Evolutionary conservation across 805 yeast species (phyloP).

Genomic region (Kurtzmaniella fragi): DNA sequence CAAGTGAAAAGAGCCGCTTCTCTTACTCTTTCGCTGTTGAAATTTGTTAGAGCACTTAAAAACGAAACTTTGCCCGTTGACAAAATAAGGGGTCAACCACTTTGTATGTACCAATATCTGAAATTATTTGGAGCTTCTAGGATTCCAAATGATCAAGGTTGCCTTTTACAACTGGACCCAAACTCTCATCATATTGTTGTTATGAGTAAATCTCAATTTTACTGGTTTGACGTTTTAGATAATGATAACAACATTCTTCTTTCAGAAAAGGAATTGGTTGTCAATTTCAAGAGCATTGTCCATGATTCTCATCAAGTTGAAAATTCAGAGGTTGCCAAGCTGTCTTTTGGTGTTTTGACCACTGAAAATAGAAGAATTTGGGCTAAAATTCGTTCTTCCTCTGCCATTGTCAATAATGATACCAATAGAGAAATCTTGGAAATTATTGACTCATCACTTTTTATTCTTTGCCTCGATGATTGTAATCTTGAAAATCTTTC

Average conservation of each 20-base stretch:
- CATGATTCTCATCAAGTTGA: constrained; percentile 60
- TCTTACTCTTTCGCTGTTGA: constrained; percentile 67
- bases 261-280: constrained; percentile 67
- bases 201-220: constrained; percentile 79
- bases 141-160: constrained; percentile 74
- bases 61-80: constrained; percentile 73
- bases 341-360: constrained; percentile 84
- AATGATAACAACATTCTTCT: constrained; percentile 63
- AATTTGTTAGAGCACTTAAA: constrained; percentile 76
- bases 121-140: constrained; percentile 84
- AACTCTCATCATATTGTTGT: constrained; percentile 78
- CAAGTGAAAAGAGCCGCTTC: constrained; percentile 82
- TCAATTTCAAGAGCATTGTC: constrained; percentile 71
- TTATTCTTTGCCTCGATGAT: constrained; percentile 80
- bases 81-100: constrained; percentile 50
- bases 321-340: constrained; percentile 57
- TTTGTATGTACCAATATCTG: constrained; percentile 90
- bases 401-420: constrained; percentile 34
- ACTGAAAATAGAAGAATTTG: constrained; percentile 86
- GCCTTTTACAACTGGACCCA: constrained; percentile 78
- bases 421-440: constrained; percentile 67
- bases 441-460: constrained; percentile 76
- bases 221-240: constrained; percentile 92
- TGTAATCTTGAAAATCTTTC: constrained; percentile 56
- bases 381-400: constrained; percentile 66